Percentiles rank a stretch among this genome's conserved stretches.
Evolutionary conservation across 192 early-diverging fungal species (phyloP).

Genomic region (Backusella westeae): DNA sequence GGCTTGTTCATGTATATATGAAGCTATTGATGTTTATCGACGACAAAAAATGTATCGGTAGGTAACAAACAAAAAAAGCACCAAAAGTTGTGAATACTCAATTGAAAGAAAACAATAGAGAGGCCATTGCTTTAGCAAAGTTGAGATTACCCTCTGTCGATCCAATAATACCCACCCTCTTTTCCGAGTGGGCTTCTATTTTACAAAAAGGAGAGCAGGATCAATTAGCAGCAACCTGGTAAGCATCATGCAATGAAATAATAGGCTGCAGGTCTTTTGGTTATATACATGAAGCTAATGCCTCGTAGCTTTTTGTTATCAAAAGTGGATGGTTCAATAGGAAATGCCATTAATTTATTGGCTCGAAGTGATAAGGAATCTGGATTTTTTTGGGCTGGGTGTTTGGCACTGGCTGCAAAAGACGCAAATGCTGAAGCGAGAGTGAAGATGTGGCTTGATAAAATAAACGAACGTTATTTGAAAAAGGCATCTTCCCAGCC

Average conservation of each 20-base stretch:
- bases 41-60: slow-evolving; percentile 39
- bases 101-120: slow-evolving; percentile 9
- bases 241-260: not conserved
- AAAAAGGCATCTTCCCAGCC: not conserved
- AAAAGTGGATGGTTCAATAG: not conserved
- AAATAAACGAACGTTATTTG: slow-evolving; percentile 1
- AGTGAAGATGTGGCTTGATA: not conserved
- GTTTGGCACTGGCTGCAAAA: not conserved
- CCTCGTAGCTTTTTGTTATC: slow-evolving; percentile 4
- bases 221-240: slow-evolving; percentile 32
- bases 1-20: slow-evolving; percentile 39
- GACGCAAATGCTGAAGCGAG: not conserved
- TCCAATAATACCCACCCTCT: slow-evolving; percentile 22
- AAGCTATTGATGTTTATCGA: slow-evolving; percentile 45
- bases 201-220: slow-evolving; percentile 26
- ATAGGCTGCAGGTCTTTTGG: not conserved
- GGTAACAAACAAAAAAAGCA: not conserved
- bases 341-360: slow-evolving; percentile 5
- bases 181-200: slow-evolving; percentile 26
- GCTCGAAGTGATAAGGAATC: slow-evolving; percentile 10
- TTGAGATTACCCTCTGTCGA: slow-evolving; percentile 26
- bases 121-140: slow-evolving; percentile 36
- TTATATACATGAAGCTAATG: not conserved
- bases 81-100: not conserved
- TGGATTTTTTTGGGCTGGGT: slow-evolving; percentile 9